Evolutionary conservation across 164 flowering plant genomes (phyloP).

Genomic region (Brasenia schreberi): DNA sequence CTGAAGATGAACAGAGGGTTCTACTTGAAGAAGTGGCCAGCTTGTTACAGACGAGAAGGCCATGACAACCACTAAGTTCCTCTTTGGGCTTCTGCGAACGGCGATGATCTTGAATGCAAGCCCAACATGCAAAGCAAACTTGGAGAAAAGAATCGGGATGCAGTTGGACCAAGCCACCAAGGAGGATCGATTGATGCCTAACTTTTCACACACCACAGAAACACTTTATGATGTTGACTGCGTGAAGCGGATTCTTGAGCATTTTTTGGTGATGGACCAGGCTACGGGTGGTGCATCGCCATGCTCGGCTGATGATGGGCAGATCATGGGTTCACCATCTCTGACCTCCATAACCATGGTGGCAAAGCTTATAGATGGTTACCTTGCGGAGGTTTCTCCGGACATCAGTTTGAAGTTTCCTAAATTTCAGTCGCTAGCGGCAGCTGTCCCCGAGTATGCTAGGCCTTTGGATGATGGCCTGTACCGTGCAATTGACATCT

Average conservation of each 20-base stretch:
- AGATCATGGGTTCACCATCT: conserved; percentile 70
- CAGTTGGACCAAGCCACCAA: conserved; percentile 80
- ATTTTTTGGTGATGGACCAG: conserved; percentile 71
- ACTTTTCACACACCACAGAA: conserved; percentile 69
- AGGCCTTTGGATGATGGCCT: conserved; percentile 96
- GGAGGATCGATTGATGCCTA: conserved; percentile 88
- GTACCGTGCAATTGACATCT: conserved; percentile 90
- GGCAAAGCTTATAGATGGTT: conserved; percentile 86
- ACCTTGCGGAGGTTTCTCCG: conserved; percentile 93
- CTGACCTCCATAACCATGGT: conserved; percentile 82
- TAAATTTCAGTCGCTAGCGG: conserved; percentile 78
- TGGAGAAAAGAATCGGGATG: conserved; percentile 78
- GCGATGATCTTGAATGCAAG: conserved; percentile 65
- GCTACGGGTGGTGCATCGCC: conserved; percentile 68
- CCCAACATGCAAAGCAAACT: conserved; percentile 51
- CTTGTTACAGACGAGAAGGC: conserved; percentile 66
- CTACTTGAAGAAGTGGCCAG: conserved; percentile 70
- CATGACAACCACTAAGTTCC: conserved; percentile 47
- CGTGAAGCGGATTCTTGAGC: conserved; percentile 70
- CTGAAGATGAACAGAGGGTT: conserved; percentile 71
- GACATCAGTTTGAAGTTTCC: conserved; percentile 80
- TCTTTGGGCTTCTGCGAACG: conserved; percentile 70
- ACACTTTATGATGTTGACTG: conserved; percentile 92
- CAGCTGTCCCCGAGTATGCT: conserved; percentile 78
- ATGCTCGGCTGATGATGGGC: conserved; percentile 55